These are phyloP conservation scores for Fusarium musae DNA, from an alignment of 2,329 filamentous ascomycete genomes.

Conservation along the genomic window DNA sequence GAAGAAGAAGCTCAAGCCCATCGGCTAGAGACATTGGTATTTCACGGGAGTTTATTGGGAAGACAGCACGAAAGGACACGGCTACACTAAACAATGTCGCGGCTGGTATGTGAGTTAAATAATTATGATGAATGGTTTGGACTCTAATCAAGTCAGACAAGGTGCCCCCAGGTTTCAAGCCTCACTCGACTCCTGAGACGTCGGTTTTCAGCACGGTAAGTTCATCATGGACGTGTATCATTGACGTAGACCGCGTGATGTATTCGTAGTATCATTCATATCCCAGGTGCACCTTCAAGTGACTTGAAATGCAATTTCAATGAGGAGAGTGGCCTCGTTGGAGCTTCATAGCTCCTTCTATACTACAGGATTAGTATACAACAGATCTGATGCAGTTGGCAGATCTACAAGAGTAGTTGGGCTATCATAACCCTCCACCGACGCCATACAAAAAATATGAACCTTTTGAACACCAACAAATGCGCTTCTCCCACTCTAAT, in stretches of 20 bases:
- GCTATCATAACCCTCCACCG: constrained; percentile 39
- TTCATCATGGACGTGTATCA: constrained; percentile 7
- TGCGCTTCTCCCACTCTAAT: constrained; percentile 47
- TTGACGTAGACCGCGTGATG: constrained; percentile 9
- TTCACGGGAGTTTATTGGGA: constrained; percentile 18
- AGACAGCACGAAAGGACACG: constrained; percentile 18
- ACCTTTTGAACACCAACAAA: constrained; percentile 53
- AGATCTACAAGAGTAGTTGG: constrained; percentile 45
- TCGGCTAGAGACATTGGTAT: constrained; percentile 56
- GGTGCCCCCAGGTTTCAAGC: constrained; percentile 19
- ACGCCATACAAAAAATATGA: constrained; percentile 49
- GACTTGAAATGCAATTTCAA: constrained; percentile 33
- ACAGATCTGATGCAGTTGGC: constrained; percentile 39
- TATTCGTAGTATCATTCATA: constrained; percentile 17
- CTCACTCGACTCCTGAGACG: constrained; percentile 13
- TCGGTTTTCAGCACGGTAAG: constrained; percentile 33
- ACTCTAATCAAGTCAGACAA: constrained; percentile 48
- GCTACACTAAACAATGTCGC: constrained; percentile 23
- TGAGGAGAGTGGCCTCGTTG: constrained; percentile 52
- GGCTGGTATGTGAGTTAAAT: constrained; percentile 49
- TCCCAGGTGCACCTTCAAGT: constrained; percentile 3
- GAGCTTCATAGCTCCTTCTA: constrained; percentile 45
- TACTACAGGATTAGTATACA: constrained; percentile 50
- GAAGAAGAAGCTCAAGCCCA: constrained; percentile 77
- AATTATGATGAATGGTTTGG: constrained; percentile 44